A percentile compares a stretch with the other conserved stretches of the same genome.
These are phyloP conservation scores for Dictyostelium purpureum DNA, from an alignment of 78 protist genomes.

Conservation along the genomic window DNA sequence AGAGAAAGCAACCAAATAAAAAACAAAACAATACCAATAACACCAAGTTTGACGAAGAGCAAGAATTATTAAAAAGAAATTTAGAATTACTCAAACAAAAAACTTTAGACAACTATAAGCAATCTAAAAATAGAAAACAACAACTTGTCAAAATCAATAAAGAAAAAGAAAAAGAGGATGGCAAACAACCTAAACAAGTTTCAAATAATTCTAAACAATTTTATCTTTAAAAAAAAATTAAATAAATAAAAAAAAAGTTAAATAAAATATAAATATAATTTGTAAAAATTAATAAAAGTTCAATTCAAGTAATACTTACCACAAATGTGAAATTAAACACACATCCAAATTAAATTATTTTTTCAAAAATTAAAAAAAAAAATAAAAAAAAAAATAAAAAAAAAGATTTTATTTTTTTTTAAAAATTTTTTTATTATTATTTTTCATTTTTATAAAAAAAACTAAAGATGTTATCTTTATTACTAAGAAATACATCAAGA, in stretches of 20 bases:
- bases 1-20: not conserved
- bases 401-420: too few relatives aligned
- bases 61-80: conserved; percentile 21
- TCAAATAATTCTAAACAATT: not conserved
- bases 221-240: not conserved
- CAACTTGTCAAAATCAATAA: not conserved
- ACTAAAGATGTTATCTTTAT: not conserved
- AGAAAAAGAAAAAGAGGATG: not conserved
- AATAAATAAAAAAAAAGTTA: not conserved
- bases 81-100: conserved; percentile 4
- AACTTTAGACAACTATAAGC: conserved; percentile 3
- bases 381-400: not conserved
- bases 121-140: conserved; percentile 15
- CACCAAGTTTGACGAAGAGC: not conserved
- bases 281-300: not conserved
- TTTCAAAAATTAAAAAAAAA: not conserved
- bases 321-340: too few relatives aligned
- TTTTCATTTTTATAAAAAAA: not conserved
- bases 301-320: too few relatives aligned
- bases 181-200: too few relatives aligned
- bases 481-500: not conserved
- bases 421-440: too few relatives aligned
- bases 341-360: too few relatives aligned
- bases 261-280: not conserved
- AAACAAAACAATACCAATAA: not conserved